phyloP scores from a whole-genome alignment of 2,329 filamentous ascomycete species.

The Nemania sp. region DNA sequence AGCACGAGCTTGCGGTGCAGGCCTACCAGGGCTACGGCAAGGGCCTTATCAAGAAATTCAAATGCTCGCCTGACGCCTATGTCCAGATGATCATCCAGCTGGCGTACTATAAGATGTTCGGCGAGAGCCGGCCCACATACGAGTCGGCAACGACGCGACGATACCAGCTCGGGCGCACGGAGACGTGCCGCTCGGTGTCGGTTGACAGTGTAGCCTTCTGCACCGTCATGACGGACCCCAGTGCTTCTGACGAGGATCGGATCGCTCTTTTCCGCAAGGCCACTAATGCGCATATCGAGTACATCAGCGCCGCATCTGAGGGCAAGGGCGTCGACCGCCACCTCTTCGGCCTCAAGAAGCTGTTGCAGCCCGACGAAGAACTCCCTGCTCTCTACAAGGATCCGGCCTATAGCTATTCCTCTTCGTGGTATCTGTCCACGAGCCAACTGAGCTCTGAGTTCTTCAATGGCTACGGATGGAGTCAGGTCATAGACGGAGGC shows the following conservation, averaged over 20 bases:
- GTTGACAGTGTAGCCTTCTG: slow-evolving; percentile 93
- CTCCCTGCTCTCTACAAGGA: slow-evolving; percentile 84
- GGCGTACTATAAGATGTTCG: slow-evolving; percentile 98
- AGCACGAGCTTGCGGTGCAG: slow-evolving; percentile 91
- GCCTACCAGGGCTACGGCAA: slow-evolving; percentile 98
- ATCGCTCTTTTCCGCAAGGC: slow-evolving; percentile 81
- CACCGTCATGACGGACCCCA: slow-evolving; percentile 76
- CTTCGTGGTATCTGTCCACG: slow-evolving; percentile 86
- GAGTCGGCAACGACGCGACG: slow-evolving; percentile 93
- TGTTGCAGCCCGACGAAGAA: slow-evolving; percentile 78
- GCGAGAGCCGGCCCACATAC: slow-evolving; percentile 95
- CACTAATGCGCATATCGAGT: slow-evolving; percentile 80
- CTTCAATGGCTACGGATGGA: slow-evolving; percentile 99
- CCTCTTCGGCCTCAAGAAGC: slow-evolving; percentile 95
- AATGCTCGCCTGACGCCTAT: slow-evolving; percentile 95
- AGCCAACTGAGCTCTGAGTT: slow-evolving; percentile 93
- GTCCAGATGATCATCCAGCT: slow-evolving; percentile 99
- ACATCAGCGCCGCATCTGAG: slow-evolving; percentile 86
- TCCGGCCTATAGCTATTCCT: slow-evolving; percentile 80
- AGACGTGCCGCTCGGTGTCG: slow-evolving; percentile 90
- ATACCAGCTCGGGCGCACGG: slow-evolving; percentile 94
- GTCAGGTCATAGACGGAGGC: slow-evolving; percentile 92
- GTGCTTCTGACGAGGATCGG: slow-evolving; percentile 64
- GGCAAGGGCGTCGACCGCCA: slow-evolving; percentile 95
- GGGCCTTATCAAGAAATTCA: slow-evolving; percentile 99